phyloP scores from a whole-genome alignment of 805 yeast genomes.

The Metschnikowia sp. region DNA sequence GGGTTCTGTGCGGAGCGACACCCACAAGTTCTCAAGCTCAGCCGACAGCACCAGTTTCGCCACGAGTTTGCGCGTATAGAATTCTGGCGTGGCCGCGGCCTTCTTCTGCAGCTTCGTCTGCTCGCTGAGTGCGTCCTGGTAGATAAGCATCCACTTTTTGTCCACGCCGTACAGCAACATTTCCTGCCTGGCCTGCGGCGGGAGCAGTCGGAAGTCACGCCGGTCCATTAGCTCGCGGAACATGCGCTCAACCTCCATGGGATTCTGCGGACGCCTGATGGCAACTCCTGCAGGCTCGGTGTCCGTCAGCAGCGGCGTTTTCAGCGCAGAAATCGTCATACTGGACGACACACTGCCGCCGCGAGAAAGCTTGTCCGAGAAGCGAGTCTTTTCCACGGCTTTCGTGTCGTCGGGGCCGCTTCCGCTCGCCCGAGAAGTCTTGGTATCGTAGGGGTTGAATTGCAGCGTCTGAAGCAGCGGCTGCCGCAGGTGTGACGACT shows the following conservation, averaged over 20 bases:
- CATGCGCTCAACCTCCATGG: constrained; percentile 64
- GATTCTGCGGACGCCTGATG: constrained; percentile 67
- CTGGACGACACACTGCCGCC: background rate
- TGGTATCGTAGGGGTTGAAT: constrained; percentile 33
- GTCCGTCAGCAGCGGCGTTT: constrained; percentile 7
- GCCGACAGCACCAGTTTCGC: constrained; percentile 63
- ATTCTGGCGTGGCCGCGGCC: constrained; percentile 55
- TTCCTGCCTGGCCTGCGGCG: constrained; percentile 71
- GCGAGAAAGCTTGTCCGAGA: constrained; percentile 6
- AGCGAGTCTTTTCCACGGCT: constrained; percentile 1
- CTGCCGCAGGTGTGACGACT: constrained; percentile 30
- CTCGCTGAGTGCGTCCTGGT: constrained; percentile 82
- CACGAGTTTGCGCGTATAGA: constrained; percentile 70
- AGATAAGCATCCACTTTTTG: constrained; percentile 88
- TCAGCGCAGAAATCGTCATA: background rate
- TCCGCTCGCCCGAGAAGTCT: constrained; percentile 14
- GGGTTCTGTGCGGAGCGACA: constrained; percentile 87
- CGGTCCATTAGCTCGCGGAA: constrained; percentile 78
- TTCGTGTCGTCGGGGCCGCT: constrained; percentile 8
- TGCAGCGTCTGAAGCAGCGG: constrained; percentile 1
- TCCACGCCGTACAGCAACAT: constrained; percentile 71
- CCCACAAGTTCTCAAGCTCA: constrained; percentile 82
- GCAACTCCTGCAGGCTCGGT: constrained; percentile 8
- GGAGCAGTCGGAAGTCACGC: constrained; percentile 70
- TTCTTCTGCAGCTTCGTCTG: constrained; percentile 47